Conservation (phyloP, 2,329 filamentous ascomycete species). For the Hypomyces perniciosus region DNA sequence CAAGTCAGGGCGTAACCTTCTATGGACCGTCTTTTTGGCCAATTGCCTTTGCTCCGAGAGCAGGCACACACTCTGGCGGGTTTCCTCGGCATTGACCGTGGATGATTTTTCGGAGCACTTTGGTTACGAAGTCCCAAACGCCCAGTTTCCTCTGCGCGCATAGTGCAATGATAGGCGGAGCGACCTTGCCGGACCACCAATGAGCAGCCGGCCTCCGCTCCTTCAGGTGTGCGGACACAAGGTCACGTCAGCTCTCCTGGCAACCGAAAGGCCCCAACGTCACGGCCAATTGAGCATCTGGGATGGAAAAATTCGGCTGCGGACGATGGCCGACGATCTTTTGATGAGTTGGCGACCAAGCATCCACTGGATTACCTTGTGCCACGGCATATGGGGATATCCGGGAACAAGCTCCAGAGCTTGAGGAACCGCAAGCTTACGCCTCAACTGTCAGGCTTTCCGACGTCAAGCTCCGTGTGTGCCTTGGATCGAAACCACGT, state of each 20-base stretch:
- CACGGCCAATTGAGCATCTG: conserved; percentile 1
- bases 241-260: conserved; percentile 8
- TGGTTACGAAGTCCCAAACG: conserved; percentile 4
- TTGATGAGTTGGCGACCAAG: background rate
- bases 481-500: conserved; percentile 21
- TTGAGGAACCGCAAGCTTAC: background rate
- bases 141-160: conserved; percentile 2
- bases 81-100: background rate
- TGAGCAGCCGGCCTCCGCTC: background rate
- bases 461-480: conserved; percentile 7
- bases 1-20: background rate
- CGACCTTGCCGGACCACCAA: background rate
- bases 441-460: background rate
- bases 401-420: background rate
- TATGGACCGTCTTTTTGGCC: too few species aligned
- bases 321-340: background rate
- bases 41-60: background rate
- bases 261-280: background rate
- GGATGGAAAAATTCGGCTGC: background rate
- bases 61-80: background rate
- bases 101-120: background rate
- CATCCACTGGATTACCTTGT: background rate
- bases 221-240: background rate
- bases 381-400: too few species aligned
- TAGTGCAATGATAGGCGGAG: conserved; percentile 10